phyloP scores from a whole-genome alignment of 768 basidiomycete genomes.

The Termitomyces sp. region DNA sequence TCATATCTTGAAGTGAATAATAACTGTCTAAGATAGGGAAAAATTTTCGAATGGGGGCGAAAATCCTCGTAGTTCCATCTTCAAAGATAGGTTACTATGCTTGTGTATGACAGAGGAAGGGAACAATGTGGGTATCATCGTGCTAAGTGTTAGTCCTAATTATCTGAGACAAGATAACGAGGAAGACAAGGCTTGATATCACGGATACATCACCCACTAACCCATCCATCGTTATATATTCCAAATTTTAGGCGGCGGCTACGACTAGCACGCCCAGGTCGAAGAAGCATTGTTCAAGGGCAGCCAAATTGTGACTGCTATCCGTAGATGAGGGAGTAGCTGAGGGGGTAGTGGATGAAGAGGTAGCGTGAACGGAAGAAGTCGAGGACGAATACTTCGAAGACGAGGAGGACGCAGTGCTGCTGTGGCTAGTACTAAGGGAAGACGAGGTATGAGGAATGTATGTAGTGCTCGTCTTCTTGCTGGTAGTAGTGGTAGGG shows the following conservation, averaged over 20 bases:
- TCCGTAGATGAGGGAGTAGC: constrained; percentile 1
- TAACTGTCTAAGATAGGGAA: background rate
- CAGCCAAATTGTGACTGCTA: constrained; percentile 6
- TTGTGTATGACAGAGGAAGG: background rate
- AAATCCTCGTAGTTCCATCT: background rate
- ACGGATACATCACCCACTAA: constrained; percentile 9
- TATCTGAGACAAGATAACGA: constrained; percentile 8
- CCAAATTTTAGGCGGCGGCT: constrained; percentile 5
- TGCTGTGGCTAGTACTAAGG: constrained; percentile 6
- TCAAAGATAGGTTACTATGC: constrained; percentile 8
- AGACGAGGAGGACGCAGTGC: constrained; percentile 1
- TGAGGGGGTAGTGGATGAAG: constrained; percentile 5
- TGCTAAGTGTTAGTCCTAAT: constrained; percentile 10
- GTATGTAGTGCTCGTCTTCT: background rate
- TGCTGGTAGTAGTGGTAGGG: constrained; percentile 11
- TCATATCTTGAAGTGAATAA: too few species aligned
- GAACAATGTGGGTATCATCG: constrained; percentile 12
- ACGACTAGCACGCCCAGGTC: constrained; percentile 10
- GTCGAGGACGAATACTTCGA: background rate
- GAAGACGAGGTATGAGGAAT: constrained; percentile 2
- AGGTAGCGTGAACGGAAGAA: background rate
- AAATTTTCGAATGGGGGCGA: background rate
- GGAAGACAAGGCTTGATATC: constrained; percentile 2
- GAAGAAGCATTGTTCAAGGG: constrained; percentile 10
- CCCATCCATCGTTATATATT: constrained; percentile 5